phyloP scores from a whole-genome alignment of 495 filamentous ascomycete genomes.

The Trichocladium antarcticum region DNA sequence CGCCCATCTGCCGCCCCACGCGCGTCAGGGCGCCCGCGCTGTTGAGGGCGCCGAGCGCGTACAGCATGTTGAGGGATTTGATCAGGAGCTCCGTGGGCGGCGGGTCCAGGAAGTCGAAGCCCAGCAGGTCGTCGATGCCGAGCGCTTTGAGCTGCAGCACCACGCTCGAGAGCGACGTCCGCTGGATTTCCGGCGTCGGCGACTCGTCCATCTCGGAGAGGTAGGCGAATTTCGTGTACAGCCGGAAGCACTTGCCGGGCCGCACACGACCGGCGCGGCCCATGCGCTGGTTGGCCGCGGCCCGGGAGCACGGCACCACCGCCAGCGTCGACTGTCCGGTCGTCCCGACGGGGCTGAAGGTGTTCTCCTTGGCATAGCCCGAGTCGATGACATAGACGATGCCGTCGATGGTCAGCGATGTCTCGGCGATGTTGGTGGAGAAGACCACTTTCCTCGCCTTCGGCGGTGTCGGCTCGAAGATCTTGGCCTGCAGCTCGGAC shows the following conservation, averaged over 20 bases:
- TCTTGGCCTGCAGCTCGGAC: constrained; percentile 74
- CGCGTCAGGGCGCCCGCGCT: constrained; percentile 84
- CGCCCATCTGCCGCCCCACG: constrained; percentile 88
- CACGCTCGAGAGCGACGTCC: constrained; percentile 74
- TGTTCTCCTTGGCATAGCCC: constrained; percentile 91
- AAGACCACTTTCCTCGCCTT: constrained; percentile 76
- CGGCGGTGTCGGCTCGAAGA: constrained; percentile 78
- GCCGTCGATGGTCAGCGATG: constrained; percentile 77
- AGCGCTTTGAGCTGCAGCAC: constrained; percentile 81
- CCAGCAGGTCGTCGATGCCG: constrained; percentile 86
- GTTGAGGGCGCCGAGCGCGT: constrained; percentile 82
- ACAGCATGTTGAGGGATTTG: constrained; percentile 81
- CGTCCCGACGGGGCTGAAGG: constrained; percentile 64
- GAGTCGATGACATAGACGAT: constrained; percentile 89
- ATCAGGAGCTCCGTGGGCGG: constrained; percentile 87
- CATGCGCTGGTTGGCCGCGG: constrained; percentile 83
- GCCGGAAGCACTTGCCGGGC: constrained; percentile 86
- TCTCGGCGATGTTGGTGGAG: constrained; percentile 87
- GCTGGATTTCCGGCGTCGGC: constrained; percentile 89
- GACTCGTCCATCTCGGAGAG: constrained; percentile 90
- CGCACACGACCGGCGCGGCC: constrained; percentile 88
- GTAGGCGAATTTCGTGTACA: constrained; percentile 92
- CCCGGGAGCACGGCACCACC: constrained; percentile 86
- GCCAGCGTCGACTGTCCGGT: constrained; percentile 89
- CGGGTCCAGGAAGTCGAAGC: constrained; percentile 95